Base-by-base conservation (phyloP, 192 early-diverging fungal species). In the Coemansia sp. region DNA sequence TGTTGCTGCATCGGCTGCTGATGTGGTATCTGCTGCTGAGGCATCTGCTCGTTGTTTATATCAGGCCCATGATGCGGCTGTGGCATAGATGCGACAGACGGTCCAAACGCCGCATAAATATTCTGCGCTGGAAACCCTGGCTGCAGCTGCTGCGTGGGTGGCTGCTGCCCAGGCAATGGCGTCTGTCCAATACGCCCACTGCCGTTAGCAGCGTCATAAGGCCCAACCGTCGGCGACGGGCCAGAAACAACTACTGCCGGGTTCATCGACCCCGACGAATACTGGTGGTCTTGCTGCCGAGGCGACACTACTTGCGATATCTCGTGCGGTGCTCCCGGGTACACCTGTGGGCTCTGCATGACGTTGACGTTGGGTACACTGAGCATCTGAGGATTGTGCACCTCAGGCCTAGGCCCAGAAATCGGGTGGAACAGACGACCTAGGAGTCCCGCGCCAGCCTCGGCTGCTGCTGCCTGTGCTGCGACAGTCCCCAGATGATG, bases 81-180 rank as follows among this genome's bases (percentile, higher is more conserved):
- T 2, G 68, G 61, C 58, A 75, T 21, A 0, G 73, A 75, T 11
- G 68, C 64, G 51, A 69, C 59, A 0, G 50, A 64, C 21, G 67
- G 29, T 14, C 55, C 55, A 34, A 58, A 58, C 55, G 55, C 55
- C 29, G 55, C 55, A 2, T 58, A 58, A 14, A 58, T 58, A 12
- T 36, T 58, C 29, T 58, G 55, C 14, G 55, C 55, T 8, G 55
- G 55, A 5, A 72, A 55, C 2, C 53, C 65, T 21, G 60, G 50
- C 39, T 68, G 34, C 10, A 19, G n/a, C 71, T 37, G 36, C 36
- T 37, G 36, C 34, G 34, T 36, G 34, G 34, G 34, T 36, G 62
- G 68, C 53, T 46, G 29, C 57, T 75, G 73, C 2, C 77, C 77
- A 8, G 77, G 77, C 72, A 79, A 59, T 3, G 77, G 77, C 23